A percentile compares a stretch with the other conserved stretches of the same genome.
These are phyloP conservation scores for Leishmania aethiopica DNA, from an alignment of 208 protist species.

Conservation along the genomic window DNA sequence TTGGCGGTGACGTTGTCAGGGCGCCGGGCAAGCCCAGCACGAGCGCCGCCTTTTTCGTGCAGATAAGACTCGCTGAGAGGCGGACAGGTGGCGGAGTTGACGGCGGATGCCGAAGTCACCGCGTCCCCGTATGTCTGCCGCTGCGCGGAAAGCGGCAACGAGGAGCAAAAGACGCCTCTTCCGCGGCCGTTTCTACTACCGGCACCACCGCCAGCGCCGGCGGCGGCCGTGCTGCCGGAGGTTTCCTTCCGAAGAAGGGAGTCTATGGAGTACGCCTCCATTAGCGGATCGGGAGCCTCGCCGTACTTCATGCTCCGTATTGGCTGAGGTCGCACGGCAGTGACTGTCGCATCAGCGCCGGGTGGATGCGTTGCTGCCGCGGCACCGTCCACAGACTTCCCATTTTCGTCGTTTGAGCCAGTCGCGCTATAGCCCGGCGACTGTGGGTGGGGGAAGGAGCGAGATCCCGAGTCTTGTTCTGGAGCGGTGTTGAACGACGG, in stretches of 20 bases:
- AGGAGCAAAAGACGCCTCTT: not conserved
- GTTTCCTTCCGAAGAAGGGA: constrained; percentile 4
- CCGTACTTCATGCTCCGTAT: constrained; percentile 6
- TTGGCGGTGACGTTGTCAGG: not conserved
- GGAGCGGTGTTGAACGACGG: not conserved
- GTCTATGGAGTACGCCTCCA: constrained; percentile 6
- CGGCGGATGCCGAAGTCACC: not conserved
- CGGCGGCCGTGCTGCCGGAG: not conserved
- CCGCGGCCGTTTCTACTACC: not conserved
- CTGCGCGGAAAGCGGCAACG: not conserved
- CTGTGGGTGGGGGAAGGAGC: not conserved
- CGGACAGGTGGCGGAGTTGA: not conserved
- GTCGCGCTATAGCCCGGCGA: not conserved
- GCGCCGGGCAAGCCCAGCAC: not conserved
- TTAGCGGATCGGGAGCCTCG: constrained; percentile 6
- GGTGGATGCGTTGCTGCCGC: not conserved
- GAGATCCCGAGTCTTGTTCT: not conserved
- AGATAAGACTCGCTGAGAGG: not conserved
- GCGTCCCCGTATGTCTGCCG: not conserved
- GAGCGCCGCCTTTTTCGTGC: not conserved
- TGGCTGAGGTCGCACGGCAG: not conserved
- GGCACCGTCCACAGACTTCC: not conserved
- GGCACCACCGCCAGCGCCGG: not conserved
- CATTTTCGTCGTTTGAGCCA: not conserved
- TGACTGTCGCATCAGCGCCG: not conserved